Conservation (phyloP, 352 stramenopile species). For the Globisporangium paddicum region DNA sequence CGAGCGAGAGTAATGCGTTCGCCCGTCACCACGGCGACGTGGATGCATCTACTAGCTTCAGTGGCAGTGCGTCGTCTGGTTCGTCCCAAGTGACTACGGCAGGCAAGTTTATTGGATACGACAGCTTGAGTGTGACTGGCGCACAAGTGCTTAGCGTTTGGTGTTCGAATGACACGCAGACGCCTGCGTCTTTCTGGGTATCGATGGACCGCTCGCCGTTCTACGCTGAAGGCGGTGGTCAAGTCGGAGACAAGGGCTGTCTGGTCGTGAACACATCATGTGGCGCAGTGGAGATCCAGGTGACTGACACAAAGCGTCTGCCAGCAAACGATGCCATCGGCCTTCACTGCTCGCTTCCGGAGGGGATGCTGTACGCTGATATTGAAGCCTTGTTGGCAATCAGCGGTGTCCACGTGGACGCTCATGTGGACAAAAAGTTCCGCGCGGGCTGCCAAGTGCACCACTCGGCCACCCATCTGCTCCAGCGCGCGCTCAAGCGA, state of each 20-base stretch:
- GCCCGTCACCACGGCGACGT: conserved; percentile 15
- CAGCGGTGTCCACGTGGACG: conserved; percentile 21
- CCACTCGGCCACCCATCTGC: conserved; percentile 77
- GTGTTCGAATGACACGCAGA: conserved; percentile 8
- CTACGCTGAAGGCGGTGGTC: conserved; percentile 70
- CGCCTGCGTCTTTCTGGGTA: conserved; percentile 23
- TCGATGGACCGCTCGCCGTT: conserved; percentile 64
- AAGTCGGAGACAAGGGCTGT: conserved; percentile 62
- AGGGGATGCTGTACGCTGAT: conserved; percentile 19
- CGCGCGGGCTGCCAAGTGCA: conserved; percentile 52
- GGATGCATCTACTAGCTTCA: not conserved
- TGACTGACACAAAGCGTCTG: conserved; percentile 41
- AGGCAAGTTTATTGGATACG: conserved; percentile 57
- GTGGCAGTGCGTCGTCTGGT: not conserved
- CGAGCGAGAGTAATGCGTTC: conserved; percentile 40
- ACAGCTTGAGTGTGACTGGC: conserved; percentile 30
- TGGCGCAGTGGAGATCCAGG: conserved; percentile 13
- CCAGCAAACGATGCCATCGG: conserved; percentile 35
- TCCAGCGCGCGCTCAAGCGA: conserved; percentile 62
- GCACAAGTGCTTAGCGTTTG: conserved; percentile 36
- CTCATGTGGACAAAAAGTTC: conserved; percentile 42
- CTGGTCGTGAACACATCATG: conserved; percentile 21
- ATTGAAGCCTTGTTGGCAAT: conserved; percentile 17
- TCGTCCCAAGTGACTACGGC: not conserved
- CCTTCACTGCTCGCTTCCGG: conserved; percentile 38